Base-by-base conservation (phyloP, 1,284 basidiomycete genomes). In the Pyrrhoderma noxium region DNA sequence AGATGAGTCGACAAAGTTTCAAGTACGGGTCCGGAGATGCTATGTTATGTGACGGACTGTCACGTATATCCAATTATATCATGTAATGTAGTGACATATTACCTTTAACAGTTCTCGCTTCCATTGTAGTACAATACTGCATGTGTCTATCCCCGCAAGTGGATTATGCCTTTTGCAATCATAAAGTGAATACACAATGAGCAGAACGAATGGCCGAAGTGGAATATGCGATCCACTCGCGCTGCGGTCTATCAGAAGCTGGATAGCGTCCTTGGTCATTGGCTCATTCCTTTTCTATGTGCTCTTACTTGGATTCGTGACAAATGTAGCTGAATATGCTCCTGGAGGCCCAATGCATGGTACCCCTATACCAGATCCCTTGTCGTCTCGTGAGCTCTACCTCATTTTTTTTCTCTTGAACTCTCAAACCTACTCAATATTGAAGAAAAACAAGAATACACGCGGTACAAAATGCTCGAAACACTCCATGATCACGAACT, bases 201-300 rank as follows among this genome's bases (percentile, higher is more conserved):
- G 27, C 27, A 31, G 27, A 5, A 31, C 5, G 5, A 31, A 31
- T 31, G 27, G 11, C 5, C 11, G 11, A 31, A 11, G 27, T 11
- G 11, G 27, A 31, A 31, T 31, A 31, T 31, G 7, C 11, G 11
- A 31, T 31, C 5, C 11, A 31, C 27, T 31, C 7, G 27, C 27
- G 27, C 11, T 11, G 11, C 7, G 7, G 11, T 5, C 27, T 11
- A 5, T 31, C 7, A 31, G 11, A 31, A 31, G 11, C 11, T 31
- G 7, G 11, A 11, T 44, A 27, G 60, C 64, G 9, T 59, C 58
- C 59, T 54, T 58, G 48, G 62, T 71, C n/a, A 45, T 79, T 40
- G 56, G 59, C 1, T 51, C 66, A 49, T 75, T 79, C 44, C 51
- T 76, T 16, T 46, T 74, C 40, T 70, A 70, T 27, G 58, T 77